Evolutionary conservation across 2,329 filamentous ascomycete genomes (phyloP).

Genomic region (Xylariaceae sp.): DNA sequence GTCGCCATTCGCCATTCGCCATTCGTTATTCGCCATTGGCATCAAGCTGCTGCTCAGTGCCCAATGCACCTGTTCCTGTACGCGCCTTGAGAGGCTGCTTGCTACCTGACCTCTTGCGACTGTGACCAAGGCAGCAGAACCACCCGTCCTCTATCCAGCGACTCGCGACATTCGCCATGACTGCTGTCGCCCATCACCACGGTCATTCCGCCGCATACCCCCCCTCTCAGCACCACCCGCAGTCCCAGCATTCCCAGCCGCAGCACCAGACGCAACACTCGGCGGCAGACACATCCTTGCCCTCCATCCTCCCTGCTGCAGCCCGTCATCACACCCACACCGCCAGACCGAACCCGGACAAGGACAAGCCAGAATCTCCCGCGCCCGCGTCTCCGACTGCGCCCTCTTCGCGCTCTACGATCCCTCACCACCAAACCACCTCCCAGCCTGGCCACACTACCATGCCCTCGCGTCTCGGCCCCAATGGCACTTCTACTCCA

Average conservation of each 20-base stretch:
- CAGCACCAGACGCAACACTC: conserved; percentile 9
- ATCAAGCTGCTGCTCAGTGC: no score
- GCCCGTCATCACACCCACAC: neutral
- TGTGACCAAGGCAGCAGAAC: neutral
- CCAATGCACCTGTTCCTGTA: neutral
- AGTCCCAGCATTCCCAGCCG: conserved; percentile 3
- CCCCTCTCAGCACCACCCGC: conserved; percentile 15
- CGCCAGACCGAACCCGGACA: no score
- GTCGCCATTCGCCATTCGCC: no score
- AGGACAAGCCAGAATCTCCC: neutral
- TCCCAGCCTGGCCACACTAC: neutral
- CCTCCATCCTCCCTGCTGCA: neutral
- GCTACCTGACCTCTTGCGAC: conserved; percentile 3
- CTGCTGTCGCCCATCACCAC: conserved; percentile 23
- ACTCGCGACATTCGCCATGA: conserved; percentile 20
- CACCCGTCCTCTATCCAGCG: conserved; percentile 5
- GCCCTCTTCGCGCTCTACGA: conserved; percentile 2
- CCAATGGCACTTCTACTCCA: conserved; percentile 9
- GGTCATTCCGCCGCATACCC: conserved; percentile 20
- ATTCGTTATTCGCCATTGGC: no score
- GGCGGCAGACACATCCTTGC: neutral
- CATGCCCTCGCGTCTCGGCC: conserved; percentile 23
- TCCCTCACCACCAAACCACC: conserved; percentile 9
- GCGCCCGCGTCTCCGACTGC: conserved; percentile 3
- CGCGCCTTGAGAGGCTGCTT: conserved; percentile 4